Evolutionary conservation across 2,329 filamentous ascomycete genomes (phyloP), one percentile per base, ranked within the genome.

Genomic region (Acephala macrosclerotiorum): DNA sequence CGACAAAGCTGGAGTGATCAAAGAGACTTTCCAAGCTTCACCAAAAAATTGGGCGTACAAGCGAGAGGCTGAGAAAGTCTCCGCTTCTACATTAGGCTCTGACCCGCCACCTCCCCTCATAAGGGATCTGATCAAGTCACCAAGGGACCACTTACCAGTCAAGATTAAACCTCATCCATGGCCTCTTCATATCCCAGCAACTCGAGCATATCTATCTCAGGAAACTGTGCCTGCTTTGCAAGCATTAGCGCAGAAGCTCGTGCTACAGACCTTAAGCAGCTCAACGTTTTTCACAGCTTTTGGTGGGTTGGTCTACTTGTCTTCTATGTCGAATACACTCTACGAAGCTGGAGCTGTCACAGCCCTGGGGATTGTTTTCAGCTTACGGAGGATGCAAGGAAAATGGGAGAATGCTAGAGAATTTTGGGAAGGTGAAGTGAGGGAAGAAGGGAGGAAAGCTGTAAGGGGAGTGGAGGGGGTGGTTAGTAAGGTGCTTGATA

Each of bases 161-260:
- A 60, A 60, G 8, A 61, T 72, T 16, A 66, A 69, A 40, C 62
- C 49, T n/a, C 68, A 70, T 51, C 70, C 73, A 29, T 97, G 92
- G 93, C 92, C 90, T 1, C 85, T 87, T 2, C 88, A 93, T 65
- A 95, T 97, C 66, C 82, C 90, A 16, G 84, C 86, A 29, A 89
- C 90, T 8, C 87, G 94, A n/a, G 81, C 84, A 40, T 87, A 88
- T 69, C 84, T 94, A 2, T 83, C 89, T 49, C 79, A 83, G n/a
- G 84, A 87, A 66, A 92, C 89, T 0, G 84, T 94, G 1, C 89
- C 90, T 1, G 87, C 89, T 1, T 81, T 94, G 3, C 91, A 93
- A 74, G 88, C 90, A 1, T 81, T 93, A 0, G 90, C 91, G 0
- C 91, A 94, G 77, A 87, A 84, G 64, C 85, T 94, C 1, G 88